Evolutionary conservation across 441 rosid species (phyloP).

Genomic region (Capsella rubella): DNA sequence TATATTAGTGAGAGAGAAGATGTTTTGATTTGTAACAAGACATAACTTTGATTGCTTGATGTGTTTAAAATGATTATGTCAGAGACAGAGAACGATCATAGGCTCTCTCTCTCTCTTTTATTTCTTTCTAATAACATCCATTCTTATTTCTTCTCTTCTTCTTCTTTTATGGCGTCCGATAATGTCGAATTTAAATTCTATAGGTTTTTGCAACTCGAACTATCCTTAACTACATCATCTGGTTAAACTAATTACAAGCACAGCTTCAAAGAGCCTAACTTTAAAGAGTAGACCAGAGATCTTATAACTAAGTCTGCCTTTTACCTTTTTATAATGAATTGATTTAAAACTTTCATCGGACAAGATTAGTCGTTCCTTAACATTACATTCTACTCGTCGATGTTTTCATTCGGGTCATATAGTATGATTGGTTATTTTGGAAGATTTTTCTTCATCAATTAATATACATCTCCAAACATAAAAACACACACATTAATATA

Average conservation of each 20-base stretch:
- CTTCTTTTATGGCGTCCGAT: background rate
- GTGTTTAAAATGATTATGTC: conserved; percentile 47
- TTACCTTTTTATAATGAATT: background rate
- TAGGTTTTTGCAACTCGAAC: background rate
- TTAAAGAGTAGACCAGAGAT: conserved; percentile 3
- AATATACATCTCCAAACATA: background rate
- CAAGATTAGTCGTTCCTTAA: background rate
- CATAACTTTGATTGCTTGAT: conserved; percentile 45
- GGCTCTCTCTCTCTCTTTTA: background rate
- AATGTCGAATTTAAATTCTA: background rate
- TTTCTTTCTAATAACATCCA: too few species aligned
- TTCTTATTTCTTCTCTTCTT: too few species aligned
- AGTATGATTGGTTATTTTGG: background rate
- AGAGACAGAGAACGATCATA: conserved; percentile 39
- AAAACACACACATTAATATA: too few species aligned
- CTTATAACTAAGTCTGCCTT: background rate
- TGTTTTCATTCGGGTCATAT: background rate
- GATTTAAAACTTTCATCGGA: background rate
- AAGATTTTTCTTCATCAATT: background rate
- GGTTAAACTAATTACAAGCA: background rate
- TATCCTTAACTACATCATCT: background rate
- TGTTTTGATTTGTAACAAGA: conserved; percentile 34
- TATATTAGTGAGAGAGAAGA: conserved; percentile 13
- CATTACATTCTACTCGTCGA: background rate
- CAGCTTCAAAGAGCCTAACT: background rate